Evolutionary conservation across 306 rosid species (phyloP).

Genomic region (Trifolium pratense): DNA sequence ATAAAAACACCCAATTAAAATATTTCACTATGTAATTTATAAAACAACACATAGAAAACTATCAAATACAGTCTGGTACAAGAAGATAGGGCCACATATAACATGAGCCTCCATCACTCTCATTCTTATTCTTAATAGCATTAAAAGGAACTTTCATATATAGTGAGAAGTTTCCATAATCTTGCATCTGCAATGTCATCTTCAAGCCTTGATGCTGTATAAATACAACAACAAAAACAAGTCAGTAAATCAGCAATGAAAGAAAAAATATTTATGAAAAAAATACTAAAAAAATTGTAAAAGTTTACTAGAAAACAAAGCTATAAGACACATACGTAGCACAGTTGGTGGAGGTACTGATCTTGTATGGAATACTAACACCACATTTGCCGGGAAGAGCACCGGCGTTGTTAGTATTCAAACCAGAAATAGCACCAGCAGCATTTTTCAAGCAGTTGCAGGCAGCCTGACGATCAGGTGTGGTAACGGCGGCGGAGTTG

Average conservation of each 20-base stretch:
- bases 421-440: not conserved
- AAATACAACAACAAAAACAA: not conserved
- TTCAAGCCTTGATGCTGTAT: not conserved
- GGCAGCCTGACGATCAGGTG: slow-evolving; percentile 44
- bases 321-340: slow-evolving; percentile 16
- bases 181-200: not conserved
- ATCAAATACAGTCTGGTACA: not conserved
- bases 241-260: too few relatives aligned
- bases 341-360: slow-evolving; percentile 50
- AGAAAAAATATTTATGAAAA: too few relatives aligned
- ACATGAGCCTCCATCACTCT: not conserved
- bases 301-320: not conserved
- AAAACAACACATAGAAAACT: too few relatives aligned
- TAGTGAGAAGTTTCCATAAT: not conserved
- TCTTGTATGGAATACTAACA: slow-evolving; percentile 42
- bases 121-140: not conserved
- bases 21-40: too few relatives aligned
- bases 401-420: not conserved
- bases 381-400: slow-evolving; percentile 39
- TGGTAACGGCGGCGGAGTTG: slow-evolving; percentile 36
- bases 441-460: slow-evolving; percentile 27
- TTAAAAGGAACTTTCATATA: not conserved
- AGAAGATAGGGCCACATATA: not conserved
- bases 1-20: too few relatives aligned
- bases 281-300: too few relatives aligned